Evolutionary conservation across 2,329 filamentous ascomycete genomes (phyloP).

Genomic region (Trichoderma gracile): DNA sequence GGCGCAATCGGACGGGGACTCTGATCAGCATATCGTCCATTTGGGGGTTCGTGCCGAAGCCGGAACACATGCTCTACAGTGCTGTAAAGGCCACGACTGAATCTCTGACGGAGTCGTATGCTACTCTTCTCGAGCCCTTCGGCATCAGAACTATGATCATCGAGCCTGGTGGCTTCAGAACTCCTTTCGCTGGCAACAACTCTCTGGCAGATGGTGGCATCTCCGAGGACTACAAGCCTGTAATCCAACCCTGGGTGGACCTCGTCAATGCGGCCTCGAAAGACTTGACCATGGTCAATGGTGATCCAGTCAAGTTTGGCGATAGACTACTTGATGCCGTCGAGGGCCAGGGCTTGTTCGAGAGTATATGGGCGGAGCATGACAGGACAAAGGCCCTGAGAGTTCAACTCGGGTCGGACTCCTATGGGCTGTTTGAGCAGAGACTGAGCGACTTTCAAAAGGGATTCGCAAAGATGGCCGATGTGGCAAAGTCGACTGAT

Average conservation of each 20-base stretch:
- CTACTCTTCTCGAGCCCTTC: slow-evolving; percentile 46
- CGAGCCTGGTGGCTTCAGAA: slow-evolving; percentile 54
- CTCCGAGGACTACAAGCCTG: slow-evolving; percentile 6
- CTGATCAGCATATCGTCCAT: slow-evolving; percentile 51
- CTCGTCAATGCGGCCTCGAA: background rate
- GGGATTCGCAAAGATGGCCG: slow-evolving; percentile 2
- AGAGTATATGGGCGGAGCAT: background rate
- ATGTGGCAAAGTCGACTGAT: slow-evolving; percentile 3
- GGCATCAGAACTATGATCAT: slow-evolving; percentile 47
- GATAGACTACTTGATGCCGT: slow-evolving; percentile 15
- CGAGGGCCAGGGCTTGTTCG: slow-evolving; percentile 7
- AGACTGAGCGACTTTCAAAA: background rate
- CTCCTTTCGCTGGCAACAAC: slow-evolving; percentile 29
- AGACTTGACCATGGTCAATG: background rate
- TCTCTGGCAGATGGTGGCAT: slow-evolving; percentile 14
- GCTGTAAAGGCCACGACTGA: slow-evolving; percentile 49
- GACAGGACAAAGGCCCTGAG: slow-evolving; percentile 13
- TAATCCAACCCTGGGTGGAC: slow-evolving; percentile 13
- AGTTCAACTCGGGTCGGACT: slow-evolving; percentile 2
- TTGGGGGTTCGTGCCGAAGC: slow-evolving; percentile 43
- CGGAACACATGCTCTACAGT: slow-evolving; percentile 47
- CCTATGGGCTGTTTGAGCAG: background rate
- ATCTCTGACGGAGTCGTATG: slow-evolving; percentile 45
- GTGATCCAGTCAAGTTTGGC: slow-evolving; percentile 10
- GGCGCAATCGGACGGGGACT: slow-evolving; percentile 39